Evolutionary conservation across 495 filamentous ascomycete genomes (phyloP).

Genomic region (Aspergillus panamensis): DNA sequence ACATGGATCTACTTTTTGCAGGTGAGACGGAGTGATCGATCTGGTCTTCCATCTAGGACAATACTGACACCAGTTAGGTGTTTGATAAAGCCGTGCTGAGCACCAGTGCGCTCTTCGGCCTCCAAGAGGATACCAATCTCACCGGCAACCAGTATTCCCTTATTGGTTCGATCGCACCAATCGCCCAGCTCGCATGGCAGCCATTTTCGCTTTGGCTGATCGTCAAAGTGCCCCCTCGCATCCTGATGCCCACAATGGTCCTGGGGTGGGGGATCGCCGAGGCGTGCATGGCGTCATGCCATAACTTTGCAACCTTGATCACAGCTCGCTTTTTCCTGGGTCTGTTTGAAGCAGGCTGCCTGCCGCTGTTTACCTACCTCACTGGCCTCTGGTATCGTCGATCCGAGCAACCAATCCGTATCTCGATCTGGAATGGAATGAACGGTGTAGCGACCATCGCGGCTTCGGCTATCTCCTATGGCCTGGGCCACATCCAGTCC

Average conservation of each 20-base stretch:
- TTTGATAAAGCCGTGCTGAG: constrained; percentile 62
- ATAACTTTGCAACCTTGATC: constrained; percentile 49
- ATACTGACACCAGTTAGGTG: neutral
- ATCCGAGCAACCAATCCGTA: constrained; percentile 51
- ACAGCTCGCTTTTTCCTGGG: constrained; percentile 53
- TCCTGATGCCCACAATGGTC: constrained; percentile 55
- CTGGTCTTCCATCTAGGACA: neutral
- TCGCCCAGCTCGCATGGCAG: constrained; percentile 63
- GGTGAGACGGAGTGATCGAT: constrained; percentile 27
- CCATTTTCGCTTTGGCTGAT: constrained; percentile 62
- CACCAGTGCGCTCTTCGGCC: constrained; percentile 58
- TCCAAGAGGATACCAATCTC: constrained; percentile 51
- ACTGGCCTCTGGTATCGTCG: constrained; percentile 56
- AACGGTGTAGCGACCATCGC: constrained; percentile 43
- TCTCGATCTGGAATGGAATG: constrained; percentile 53
- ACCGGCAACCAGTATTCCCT: constrained; percentile 58
- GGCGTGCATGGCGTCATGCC: constrained; percentile 48
- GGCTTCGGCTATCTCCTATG: constrained; percentile 47
- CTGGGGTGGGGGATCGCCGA: constrained; percentile 51
- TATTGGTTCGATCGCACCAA: constrained; percentile 57
- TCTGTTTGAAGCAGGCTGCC: constrained; percentile 49
- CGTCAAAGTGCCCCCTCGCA: constrained; percentile 59
- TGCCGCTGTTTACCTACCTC: constrained; percentile 52
- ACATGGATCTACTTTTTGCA: constrained; percentile 61
- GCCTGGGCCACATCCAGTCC: constrained; percentile 52